Percentiles rank a stretch among this genome's conserved stretches.
Evolutionary conservation across 208 protist genomes (phyloP).

Genomic region (Herpetomonas tarakana): DNA sequence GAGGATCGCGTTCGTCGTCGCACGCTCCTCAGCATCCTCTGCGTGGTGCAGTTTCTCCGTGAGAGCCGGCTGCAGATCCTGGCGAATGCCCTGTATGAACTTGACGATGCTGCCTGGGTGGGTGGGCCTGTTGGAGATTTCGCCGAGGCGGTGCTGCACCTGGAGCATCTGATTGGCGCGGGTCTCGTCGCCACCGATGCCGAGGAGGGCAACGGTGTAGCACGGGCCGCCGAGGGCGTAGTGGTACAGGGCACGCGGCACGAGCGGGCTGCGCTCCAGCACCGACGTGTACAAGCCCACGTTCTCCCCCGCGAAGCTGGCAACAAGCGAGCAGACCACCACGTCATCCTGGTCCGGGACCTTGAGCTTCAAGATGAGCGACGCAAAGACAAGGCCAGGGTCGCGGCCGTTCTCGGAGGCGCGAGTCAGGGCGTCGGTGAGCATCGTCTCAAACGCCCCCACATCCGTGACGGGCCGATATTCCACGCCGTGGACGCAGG

Average conservation of each 20-base stretch:
- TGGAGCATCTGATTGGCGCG: slow-evolving; percentile 66
- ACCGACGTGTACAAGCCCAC: slow-evolving; percentile 65
- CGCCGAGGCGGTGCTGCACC: slow-evolving; percentile 61
- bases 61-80: slow-evolving; percentile 51
- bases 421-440: slow-evolving; percentile 38
- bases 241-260: slow-evolving; percentile 73
- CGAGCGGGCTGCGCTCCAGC: slow-evolving; percentile 56
- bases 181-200: slow-evolving; percentile 60
- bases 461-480: slow-evolving; percentile 31
- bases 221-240: slow-evolving; percentile 82
- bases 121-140: slow-evolving; percentile 57
- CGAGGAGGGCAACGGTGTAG: slow-evolving; percentile 72
- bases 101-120: slow-evolving; percentile 73
- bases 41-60: slow-evolving; percentile 43
- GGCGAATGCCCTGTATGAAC: slow-evolving; percentile 67
- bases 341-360: slow-evolving; percentile 58
- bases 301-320: slow-evolving; percentile 67
- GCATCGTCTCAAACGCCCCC: slow-evolving; percentile 39
- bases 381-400: slow-evolving; percentile 62
- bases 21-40: slow-evolving; percentile 21
- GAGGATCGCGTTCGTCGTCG: slow-evolving; percentile 50
- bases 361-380: slow-evolving; percentile 66
- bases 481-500: slow-evolving; percentile 66
- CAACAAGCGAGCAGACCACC: slow-evolving; percentile 63
- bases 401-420: slow-evolving; percentile 39